These are phyloP conservation scores for Gigaspora rosea DNA, from an alignment of 192 early-diverging fungal species.

Conservation along the genomic window DNA sequence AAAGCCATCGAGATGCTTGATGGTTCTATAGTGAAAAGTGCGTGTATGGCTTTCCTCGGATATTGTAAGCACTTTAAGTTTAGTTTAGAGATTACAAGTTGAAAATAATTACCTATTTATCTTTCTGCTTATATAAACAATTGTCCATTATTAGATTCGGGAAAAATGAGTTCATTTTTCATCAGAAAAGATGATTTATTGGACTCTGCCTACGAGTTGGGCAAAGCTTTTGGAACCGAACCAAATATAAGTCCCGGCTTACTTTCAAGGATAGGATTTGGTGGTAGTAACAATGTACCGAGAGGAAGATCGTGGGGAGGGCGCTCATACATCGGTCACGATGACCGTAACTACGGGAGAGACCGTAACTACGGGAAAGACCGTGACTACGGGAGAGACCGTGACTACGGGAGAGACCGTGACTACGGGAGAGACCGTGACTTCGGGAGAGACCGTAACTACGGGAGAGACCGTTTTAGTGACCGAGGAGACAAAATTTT, in stretches of 20 bases:
- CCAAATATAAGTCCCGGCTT: not conserved
- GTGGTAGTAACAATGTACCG: not conserved
- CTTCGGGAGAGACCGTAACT: too few species aligned
- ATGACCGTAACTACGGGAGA: too few species aligned
- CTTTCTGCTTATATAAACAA: too few species aligned
- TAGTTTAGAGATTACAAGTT: too few species aligned
- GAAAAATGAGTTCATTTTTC: constrained; percentile 26
- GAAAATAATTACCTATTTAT: too few species aligned
- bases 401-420: too few species aligned
- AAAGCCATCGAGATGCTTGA: constrained; percentile 47
- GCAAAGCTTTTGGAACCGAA: constrained; percentile 37
- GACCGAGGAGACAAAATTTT: too few species aligned
- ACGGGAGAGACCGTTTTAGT: too few species aligned
- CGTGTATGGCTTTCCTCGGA: constrained; percentile 64
- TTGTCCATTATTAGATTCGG: constrained; percentile 15
- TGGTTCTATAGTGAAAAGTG: constrained; percentile 51
- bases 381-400: too few species aligned
- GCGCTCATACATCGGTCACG: too few species aligned
- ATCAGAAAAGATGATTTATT: constrained; percentile 34
- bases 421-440: too few species aligned
- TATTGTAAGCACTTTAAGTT: constrained; percentile 54
- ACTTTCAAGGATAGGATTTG: constrained; percentile 7
- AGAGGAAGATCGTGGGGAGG: constrained; percentile 36
- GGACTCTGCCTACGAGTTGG: constrained; percentile 11
- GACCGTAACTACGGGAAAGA: too few species aligned